Conservation (phyloP, 2,329 filamentous ascomycete species). For the Fusarium siculi region DNA sequence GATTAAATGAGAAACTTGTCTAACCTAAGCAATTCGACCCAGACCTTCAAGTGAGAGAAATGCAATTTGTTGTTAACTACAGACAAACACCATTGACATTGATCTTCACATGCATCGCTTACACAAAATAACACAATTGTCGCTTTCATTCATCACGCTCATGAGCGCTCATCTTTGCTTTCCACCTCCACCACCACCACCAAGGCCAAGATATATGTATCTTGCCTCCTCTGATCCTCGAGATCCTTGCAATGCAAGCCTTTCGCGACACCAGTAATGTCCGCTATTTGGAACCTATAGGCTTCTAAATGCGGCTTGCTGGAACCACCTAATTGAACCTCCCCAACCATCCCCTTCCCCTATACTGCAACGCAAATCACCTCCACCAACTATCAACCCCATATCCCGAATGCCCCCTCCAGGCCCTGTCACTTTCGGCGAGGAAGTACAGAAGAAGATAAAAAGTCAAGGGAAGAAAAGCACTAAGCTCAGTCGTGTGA, state of each 20-base stretch:
- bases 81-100: not conserved
- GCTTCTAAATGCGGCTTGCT: conserved; percentile 5
- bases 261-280: not conserved
- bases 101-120: not conserved
- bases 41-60: not conserved
- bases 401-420: conserved; percentile 27
- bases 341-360: conserved; percentile 12
- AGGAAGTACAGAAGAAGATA: conserved; percentile 32
- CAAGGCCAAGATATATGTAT: not conserved
- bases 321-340: conserved; percentile 12
- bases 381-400: not conserved
- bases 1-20: not conserved
- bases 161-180: conserved; percentile 23
- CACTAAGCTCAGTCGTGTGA: conserved; percentile 41
- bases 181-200: conserved; percentile 7
- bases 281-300: not conserved
- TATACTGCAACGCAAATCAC: not conserved
- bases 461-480: conserved; percentile 31
- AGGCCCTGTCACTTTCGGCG: conserved; percentile 31
- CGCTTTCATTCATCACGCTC: conserved; percentile 44
- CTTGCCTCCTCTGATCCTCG: not conserved
- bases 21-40: not conserved
- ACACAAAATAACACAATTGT: conserved; percentile 25
- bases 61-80: not conserved
- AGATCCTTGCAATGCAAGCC: conserved; percentile 16